Conservation (phyloP, 495 filamentous ascomycete genomes). For the Podospora pseudocomata region DNA sequence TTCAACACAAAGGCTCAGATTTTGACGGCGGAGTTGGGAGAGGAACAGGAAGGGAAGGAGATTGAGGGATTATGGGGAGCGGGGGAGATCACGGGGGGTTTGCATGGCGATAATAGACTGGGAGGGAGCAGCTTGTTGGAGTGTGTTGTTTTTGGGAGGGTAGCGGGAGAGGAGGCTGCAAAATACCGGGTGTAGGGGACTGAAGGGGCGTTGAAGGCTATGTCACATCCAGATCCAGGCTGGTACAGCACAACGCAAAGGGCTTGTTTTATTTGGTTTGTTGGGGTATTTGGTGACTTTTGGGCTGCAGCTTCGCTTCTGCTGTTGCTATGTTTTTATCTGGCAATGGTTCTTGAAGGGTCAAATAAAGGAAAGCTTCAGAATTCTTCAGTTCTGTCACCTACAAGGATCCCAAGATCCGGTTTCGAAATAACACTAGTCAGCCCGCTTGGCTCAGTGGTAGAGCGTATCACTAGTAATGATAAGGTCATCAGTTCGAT, state of each 20-base stretch:
- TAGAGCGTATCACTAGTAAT: constrained; percentile 21
- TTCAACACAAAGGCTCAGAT: constrained; percentile 45
- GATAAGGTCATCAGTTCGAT: constrained; percentile 21
- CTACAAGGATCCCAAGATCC: no score
- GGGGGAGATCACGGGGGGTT: constrained; percentile 54
- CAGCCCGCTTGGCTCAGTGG: constrained; percentile 18
- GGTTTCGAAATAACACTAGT: background rate
- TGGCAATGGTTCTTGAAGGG: no score
- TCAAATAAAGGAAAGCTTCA: no score
- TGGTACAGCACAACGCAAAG: background rate
- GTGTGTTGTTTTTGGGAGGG: constrained; percentile 58
- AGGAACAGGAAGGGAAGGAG: constrained; percentile 27
- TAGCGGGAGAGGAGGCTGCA: constrained; percentile 50
- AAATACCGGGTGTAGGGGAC: constrained; percentile 5
- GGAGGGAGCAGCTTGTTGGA: constrained; percentile 52
- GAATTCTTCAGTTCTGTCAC: no score
- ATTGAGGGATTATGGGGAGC: constrained; percentile 51
- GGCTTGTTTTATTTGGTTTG: background rate
- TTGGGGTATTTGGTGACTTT: no score
- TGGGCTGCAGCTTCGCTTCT: no score
- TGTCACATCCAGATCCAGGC: background rate
- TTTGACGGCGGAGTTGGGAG: constrained; percentile 31
- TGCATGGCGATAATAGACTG: constrained; percentile 54
- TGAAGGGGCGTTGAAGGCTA: background rate
- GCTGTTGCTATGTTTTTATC: no score